Percentiles rank a stretch among this genome's conserved stretches.
These are phyloP conservation scores for Tylopilus vinaceipallidus DNA, from an alignment of 768 basidiomycete genomes.

Conservation along the genomic window DNA sequence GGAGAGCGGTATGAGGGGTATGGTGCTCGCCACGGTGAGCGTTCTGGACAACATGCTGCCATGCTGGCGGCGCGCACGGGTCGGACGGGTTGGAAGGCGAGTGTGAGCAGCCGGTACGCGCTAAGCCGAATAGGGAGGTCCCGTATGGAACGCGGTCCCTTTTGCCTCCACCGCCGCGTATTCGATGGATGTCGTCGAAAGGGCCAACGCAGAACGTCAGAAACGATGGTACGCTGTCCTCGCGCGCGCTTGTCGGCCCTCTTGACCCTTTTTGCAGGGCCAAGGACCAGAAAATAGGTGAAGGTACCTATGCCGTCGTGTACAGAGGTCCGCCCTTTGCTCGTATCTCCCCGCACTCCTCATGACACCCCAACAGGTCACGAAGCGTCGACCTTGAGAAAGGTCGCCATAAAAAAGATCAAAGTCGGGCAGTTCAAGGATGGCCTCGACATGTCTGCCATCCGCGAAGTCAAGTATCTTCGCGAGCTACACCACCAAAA, in stretches of 20 bases:
- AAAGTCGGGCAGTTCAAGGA: constrained; percentile 97
- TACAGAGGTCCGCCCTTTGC: constrained; percentile 65
- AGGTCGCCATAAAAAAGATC: constrained; percentile 97
- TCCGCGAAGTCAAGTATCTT: constrained; percentile 96
- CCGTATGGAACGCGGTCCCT: constrained; percentile 3
- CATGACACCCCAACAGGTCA: constrained; percentile 47
- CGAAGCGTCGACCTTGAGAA: constrained; percentile 70
- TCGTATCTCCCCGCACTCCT: neutral
- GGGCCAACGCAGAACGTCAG: constrained; percentile 71
- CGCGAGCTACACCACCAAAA: constrained; percentile 93
- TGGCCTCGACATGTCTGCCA: constrained; percentile 97
- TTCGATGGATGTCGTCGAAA: constrained; percentile 80
- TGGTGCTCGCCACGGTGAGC: constrained; percentile 15
- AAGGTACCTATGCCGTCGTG: constrained; percentile 95
- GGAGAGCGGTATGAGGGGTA: constrained; percentile 30
- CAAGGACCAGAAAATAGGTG: constrained; percentile 81
- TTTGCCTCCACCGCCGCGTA: too few species aligned
- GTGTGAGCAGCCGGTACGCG: neutral
- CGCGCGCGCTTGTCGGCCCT: neutral
- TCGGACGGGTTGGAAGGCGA: too few species aligned
- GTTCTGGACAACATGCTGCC: constrained; percentile 29
- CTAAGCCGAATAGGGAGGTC: neutral
- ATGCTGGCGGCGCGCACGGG: constrained; percentile 8
- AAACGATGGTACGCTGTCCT: constrained; percentile 52
- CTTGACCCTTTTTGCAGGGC: constrained; percentile 45